Evolutionary conservation across 441 rosid genomes (phyloP).

Genomic region (Erodium texanum): DNA sequence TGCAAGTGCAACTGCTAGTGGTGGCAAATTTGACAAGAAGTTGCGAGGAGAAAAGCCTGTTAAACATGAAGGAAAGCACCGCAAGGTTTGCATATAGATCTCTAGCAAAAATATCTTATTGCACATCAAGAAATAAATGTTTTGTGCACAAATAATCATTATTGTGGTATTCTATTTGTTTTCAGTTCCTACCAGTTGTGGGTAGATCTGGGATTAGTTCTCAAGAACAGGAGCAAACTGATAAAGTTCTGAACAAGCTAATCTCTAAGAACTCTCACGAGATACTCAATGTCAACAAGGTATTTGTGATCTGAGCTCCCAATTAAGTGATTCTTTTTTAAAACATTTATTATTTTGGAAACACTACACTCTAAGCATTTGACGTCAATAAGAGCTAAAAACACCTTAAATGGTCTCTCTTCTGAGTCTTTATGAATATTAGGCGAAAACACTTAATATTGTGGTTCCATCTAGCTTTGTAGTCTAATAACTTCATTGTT

Average conservation of each 20-base stretch:
- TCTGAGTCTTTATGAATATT: background rate
- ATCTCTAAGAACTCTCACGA: conserved; percentile 74
- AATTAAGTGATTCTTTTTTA: background rate
- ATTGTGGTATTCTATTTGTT: background rate
- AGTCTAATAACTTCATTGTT: background rate
- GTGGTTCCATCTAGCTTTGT: background rate
- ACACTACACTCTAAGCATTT: background rate
- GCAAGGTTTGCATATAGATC: conserved; percentile 45
- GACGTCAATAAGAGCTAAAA: background rate
- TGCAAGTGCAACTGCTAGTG: conserved; percentile 83
- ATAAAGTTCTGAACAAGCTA: conserved; percentile 65
- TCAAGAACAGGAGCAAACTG: conserved; percentile 69
- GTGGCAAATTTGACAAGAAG: conserved; percentile 90
- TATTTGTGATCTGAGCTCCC: conserved; percentile 22
- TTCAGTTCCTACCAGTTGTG: conserved; percentile 76
- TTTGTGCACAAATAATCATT: conserved; percentile 4
- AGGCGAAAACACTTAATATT: background rate
- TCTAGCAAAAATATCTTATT: background rate
- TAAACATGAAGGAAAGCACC: conserved; percentile 68
- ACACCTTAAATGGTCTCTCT: background rate
- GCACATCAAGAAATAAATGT: background rate
- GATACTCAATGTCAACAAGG: conserved; percentile 79
- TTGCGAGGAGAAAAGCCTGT: conserved; percentile 70
- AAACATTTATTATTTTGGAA: background rate
- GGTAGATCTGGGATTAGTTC: conserved; percentile 47